A percentile compares a stretch with the other conserved stretches of the same genome.
These are phyloP conservation scores for Termitomyces sp. DNA, from an alignment of 768 basidiomycete genomes.

Conservation along the genomic window DNA sequence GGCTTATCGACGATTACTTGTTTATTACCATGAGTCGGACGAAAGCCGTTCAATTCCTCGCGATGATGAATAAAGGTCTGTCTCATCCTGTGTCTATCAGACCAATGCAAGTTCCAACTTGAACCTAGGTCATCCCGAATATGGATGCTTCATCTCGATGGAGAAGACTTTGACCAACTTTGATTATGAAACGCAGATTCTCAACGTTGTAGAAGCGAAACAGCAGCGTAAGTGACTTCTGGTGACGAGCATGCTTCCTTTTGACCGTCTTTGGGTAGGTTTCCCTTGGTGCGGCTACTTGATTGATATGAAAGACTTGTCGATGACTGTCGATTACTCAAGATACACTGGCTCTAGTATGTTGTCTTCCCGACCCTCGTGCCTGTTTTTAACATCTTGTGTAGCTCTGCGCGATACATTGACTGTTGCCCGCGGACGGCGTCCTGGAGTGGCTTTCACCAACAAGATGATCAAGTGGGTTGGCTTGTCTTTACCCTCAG, in stretches of 20 bases:
- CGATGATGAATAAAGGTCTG: conserved; percentile 70
- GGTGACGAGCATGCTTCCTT: neutral
- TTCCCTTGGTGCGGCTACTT: conserved; percentile 94
- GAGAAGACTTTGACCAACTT: conserved; percentile 93
- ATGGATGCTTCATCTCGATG: conserved; percentile 85
- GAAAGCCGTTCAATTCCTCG: conserved; percentile 67
- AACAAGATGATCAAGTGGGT: conserved; percentile 75
- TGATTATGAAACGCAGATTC: conserved; percentile 50
- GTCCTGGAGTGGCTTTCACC: conserved; percentile 60
- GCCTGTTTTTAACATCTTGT: neutral
- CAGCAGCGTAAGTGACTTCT: conserved; percentile 32
- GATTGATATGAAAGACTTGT: conserved; percentile 73
- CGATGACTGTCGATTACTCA: conserved; percentile 75
- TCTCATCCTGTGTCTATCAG: neutral
- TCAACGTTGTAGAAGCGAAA: conserved; percentile 47
- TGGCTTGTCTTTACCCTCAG: neutral
- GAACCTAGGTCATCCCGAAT: conserved; percentile 78
- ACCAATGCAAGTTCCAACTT: neutral
- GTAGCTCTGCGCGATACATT: conserved; percentile 58
- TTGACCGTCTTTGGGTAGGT: conserved; percentile 32
- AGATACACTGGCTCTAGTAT: conserved; percentile 61
- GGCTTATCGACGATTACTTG: conserved; percentile 94
- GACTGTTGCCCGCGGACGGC: conserved; percentile 63
- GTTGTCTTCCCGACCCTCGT: conserved; percentile 12
- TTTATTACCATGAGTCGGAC: conserved; percentile 67